These are phyloP conservation scores for Daldinia sp. DNA, from an alignment of 2,329 filamentous ascomycete genomes.

Conservation along the genomic window DNA sequence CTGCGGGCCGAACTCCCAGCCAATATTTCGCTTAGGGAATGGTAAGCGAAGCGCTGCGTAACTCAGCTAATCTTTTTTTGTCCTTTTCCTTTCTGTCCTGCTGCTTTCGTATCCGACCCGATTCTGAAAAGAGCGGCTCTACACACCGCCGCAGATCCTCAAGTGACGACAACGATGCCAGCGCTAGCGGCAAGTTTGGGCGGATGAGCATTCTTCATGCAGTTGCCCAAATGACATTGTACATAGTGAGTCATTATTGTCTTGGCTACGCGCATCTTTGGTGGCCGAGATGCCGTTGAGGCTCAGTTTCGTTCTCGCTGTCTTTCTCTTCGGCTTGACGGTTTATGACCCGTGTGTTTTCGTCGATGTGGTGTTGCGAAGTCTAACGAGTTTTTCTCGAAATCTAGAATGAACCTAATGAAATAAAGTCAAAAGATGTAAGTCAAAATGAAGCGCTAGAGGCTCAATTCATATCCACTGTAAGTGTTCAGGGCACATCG, in stretches of 20 bases:
- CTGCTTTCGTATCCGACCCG: not conserved
- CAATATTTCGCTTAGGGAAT: not conserved
- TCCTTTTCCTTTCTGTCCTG: no score
- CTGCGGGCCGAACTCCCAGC: not conserved
- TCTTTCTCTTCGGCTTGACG: not conserved
- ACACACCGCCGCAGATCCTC: not conserved
- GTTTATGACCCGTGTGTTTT: not conserved
- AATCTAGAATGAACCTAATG: no score
- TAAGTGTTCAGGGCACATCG: not conserved
- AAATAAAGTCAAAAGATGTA: not conserved
- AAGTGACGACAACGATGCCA: not conserved
- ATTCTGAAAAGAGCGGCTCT: not conserved
- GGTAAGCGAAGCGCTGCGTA: constrained; percentile 4
- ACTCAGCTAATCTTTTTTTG: not conserved
- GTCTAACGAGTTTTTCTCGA: not conserved
- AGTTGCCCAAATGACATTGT: not conserved
- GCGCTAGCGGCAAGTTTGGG: not conserved
- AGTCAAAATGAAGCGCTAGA: not conserved
- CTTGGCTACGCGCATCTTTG: not conserved
- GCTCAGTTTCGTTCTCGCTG: no score
- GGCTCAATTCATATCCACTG: not conserved
- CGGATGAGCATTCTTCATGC: not conserved
- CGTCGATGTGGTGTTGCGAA: not conserved
- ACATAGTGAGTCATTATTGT: constrained; percentile 1
- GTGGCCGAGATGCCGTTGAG: not conserved